Evolutionary conservation across 2,329 filamentous ascomycete species (phyloP).

Genomic region (Atkinsonella hypoxylon): DNA sequence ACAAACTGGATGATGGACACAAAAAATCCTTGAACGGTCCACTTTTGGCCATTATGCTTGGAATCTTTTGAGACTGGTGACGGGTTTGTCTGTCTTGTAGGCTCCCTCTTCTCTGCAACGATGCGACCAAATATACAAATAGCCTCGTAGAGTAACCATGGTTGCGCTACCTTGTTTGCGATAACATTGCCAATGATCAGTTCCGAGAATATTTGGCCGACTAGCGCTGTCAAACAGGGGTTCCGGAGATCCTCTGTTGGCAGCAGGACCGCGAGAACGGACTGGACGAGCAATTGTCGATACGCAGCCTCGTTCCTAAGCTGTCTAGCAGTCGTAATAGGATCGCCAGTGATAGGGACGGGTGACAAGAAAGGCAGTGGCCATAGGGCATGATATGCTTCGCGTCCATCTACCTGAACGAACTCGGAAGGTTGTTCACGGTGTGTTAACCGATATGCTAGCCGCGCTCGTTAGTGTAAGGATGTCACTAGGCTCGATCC

Average conservation of each 20-base stretch:
- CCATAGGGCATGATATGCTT: slow-evolving; percentile 72
- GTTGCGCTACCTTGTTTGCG: slow-evolving; percentile 69
- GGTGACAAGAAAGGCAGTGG: slow-evolving; percentile 74
- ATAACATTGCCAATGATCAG: slow-evolving; percentile 77
- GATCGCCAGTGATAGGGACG: slow-evolving; percentile 47
- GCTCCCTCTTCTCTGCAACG: slow-evolving; percentile 18
- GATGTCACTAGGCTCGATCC: neutral
- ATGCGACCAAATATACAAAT: slow-evolving; percentile 57
- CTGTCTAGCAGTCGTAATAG: slow-evolving; percentile 45
- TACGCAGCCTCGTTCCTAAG: slow-evolving; percentile 69
- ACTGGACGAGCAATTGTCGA: slow-evolving; percentile 78
- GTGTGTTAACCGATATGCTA: slow-evolving; percentile 64
- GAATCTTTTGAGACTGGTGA: slow-evolving; percentile 2
- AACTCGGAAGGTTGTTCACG: slow-evolving; percentile 44
- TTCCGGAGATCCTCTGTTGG: slow-evolving; percentile 91
- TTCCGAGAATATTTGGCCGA: slow-evolving; percentile 80
- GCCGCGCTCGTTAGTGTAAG: slow-evolving; percentile 3
- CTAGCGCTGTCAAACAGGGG: slow-evolving; percentile 67
- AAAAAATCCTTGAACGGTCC: slow-evolving; percentile 37
- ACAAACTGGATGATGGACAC: slow-evolving; percentile 44
- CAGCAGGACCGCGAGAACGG: slow-evolving; percentile 68
- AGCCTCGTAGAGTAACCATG: slow-evolving; percentile 79
- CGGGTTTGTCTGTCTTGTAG: slow-evolving; percentile 2
- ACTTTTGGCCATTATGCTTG: slow-evolving; percentile 14
- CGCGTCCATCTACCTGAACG: slow-evolving; percentile 48